Conservation (phyloP, 306 rosid species). For the Rubus idaeus region DNA sequence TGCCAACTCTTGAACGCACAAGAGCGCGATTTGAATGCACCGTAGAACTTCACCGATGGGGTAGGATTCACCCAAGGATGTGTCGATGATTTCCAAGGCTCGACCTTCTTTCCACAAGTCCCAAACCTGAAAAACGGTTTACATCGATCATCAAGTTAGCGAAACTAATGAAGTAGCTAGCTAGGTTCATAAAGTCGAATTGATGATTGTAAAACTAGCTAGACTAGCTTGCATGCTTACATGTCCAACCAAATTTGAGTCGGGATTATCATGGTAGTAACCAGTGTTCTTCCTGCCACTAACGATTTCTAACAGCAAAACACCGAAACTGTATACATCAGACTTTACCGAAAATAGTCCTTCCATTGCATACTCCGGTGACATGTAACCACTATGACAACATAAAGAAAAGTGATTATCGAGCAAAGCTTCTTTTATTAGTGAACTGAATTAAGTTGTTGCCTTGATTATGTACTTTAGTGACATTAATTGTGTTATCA, state of each 20-base stretch:
- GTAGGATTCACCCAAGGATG: slow-evolving; percentile 30
- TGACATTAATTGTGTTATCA: background rate
- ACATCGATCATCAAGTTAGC: background rate
- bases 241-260: slow-evolving; percentile 55
- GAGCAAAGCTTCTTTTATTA: background rate
- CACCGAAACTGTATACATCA: slow-evolving; percentile 59
- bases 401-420: background rate
- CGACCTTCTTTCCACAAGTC: slow-evolving; percentile 48
- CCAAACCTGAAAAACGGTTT: slow-evolving; percentile 46
- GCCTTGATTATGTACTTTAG: background rate
- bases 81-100: slow-evolving; percentile 43
- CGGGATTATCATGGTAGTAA: slow-evolving; percentile 24
- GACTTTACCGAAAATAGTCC: slow-evolving; percentile 53
- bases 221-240: slow-evolving; percentile 32
- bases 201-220: background rate
- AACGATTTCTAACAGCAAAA: slow-evolving; percentile 54
- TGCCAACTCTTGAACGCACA: slow-evolving; percentile 62
- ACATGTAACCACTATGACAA: slow-evolving; percentile 53
- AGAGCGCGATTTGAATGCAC: slow-evolving; percentile 64
- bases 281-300: slow-evolving; percentile 57
- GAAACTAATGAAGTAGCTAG: too few relatives aligned
- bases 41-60: slow-evolving; percentile 33
- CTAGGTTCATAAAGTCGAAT: background rate
- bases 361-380: slow-evolving; percentile 68
- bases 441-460: background rate